phyloP scores from a whole-genome alignment of 2,329 filamentous ascomycete species.

The Colletotrichum sp. region DNA sequence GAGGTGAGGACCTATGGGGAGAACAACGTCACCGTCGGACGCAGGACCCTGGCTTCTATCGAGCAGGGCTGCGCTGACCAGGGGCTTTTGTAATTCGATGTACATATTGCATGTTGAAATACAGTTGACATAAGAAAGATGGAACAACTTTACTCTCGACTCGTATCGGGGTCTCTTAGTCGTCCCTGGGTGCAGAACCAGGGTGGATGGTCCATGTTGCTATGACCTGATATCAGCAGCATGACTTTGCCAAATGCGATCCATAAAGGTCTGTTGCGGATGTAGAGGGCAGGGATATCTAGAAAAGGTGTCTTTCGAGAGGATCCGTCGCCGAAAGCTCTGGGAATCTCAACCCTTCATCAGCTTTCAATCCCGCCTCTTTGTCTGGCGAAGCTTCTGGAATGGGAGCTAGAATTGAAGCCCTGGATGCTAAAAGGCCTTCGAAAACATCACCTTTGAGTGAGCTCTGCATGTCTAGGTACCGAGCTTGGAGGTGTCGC shows the following conservation, averaged over 20 bases:
- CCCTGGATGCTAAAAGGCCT: too few species aligned
- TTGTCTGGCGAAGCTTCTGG: too few species aligned
- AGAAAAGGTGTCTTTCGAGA: too few species aligned
- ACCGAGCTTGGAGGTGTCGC: background rate
- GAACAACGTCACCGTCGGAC: background rate
- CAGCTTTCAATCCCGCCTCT: too few species aligned
- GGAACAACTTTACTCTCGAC: accelerated
- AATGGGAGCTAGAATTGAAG: too few species aligned
- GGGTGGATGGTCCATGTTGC: background rate
- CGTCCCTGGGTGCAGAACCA: background rate
- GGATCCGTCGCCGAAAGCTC: background rate
- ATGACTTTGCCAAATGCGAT: background rate
- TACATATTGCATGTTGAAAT: background rate
- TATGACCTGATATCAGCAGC: background rate
- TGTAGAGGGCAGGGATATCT: too few species aligned
- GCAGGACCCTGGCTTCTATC: constrained; percentile 2
- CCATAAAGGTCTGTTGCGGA: too few species aligned
- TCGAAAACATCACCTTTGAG: too few species aligned
- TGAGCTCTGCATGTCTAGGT: too few species aligned
- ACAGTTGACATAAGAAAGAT: background rate
- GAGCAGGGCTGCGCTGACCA: background rate
- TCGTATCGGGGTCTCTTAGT: background rate
- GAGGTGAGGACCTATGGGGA: constrained; percentile 13
- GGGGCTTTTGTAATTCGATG: background rate
- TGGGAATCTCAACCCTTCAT: too few species aligned